phyloP scores from a whole-genome alignment of 192 early-diverging fungal species.

The Backusella tuberculispora region DNA sequence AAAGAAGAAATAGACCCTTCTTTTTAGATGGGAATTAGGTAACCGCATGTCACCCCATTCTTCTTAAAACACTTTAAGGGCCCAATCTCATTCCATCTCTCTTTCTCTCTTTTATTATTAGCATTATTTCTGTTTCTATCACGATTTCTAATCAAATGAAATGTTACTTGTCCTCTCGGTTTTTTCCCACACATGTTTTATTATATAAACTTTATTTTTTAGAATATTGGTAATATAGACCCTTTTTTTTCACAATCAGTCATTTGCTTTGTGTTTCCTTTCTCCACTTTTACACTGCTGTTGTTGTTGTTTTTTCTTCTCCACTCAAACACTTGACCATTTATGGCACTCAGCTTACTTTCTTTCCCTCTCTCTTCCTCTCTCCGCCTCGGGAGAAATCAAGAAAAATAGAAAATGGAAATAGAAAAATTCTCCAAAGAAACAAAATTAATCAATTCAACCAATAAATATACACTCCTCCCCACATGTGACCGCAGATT shows the following conservation, averaged over 20 bases:
- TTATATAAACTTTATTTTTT: not conserved
- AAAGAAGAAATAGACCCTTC: conserved; percentile 10
- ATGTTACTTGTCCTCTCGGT: not conserved
- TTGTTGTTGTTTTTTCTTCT: not conserved
- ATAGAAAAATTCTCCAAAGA: too few species aligned
- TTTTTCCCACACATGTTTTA: conserved; percentile 2
- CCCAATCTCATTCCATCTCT: not conserved
- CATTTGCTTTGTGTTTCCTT: not conserved
- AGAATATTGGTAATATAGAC: conserved; percentile 3
- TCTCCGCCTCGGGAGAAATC: not conserved
- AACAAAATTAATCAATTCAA: too few species aligned
- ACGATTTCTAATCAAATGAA: too few species aligned
- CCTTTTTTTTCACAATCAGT: not conserved
- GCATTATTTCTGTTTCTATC: not conserved
- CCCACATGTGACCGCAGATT: too few species aligned
- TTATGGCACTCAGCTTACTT: not conserved
- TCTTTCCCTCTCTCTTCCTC: too few species aligned
- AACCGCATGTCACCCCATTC: not conserved
- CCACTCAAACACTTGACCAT: not conserved
- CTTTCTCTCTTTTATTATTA: not conserved
- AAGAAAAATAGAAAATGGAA: not conserved
- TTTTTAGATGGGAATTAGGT: conserved; percentile 1
- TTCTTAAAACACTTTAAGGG: not conserved
- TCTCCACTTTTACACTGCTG: not conserved
- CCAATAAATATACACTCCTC: too few species aligned